A percentile compares a stretch with the other conserved stretches of the same genome.
phyloP scores from a whole-genome alignment of 2,329 filamentous ascomycete genomes.

The Hirsutella rhossiliensis region DNA sequence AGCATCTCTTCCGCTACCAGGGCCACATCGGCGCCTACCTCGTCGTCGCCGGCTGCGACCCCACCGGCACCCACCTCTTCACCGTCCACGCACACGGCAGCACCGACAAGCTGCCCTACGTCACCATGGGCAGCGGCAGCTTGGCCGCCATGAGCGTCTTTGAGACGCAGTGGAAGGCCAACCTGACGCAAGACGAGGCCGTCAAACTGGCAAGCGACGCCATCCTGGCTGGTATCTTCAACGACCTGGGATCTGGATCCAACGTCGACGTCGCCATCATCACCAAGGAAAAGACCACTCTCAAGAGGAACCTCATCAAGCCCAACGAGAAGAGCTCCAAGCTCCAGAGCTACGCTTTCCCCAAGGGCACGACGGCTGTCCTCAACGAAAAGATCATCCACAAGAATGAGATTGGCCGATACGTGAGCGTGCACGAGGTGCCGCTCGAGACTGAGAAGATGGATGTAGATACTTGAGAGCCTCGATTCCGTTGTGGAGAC shows the following conservation, averaged over 20 bases:
- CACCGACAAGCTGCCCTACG: conserved; percentile 97
- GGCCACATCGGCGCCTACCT: conserved; percentile 97
- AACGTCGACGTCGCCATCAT: conserved; percentile 97
- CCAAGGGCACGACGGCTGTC: conserved; percentile 84
- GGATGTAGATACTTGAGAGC: conserved; percentile 48
- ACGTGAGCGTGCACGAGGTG: conserved; percentile 82
- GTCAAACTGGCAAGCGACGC: conserved; percentile 73
- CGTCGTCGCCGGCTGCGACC: conserved; percentile 91
- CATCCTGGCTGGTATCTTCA: conserved; percentile 95
- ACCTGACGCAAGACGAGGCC: conserved; percentile 68
- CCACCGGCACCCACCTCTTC: conserved; percentile 89
- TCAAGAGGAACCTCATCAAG: conserved; percentile 85
- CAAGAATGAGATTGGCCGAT: conserved; percentile 88
- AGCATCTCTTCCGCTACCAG: conserved; percentile 97
- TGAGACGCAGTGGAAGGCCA: conserved; percentile 85
- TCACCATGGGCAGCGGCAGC: conserved; percentile 96
- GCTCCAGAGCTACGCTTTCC: conserved; percentile 86
- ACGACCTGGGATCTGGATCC: conserved; percentile 91
- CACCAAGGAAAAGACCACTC: conserved; percentile 84
- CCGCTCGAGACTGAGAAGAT: conserved; percentile 57
- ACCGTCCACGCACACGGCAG: conserved; percentile 97
- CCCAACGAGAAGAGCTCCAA: conserved; percentile 88
- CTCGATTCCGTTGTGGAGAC: too few species aligned
- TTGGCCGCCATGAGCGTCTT: conserved; percentile 97
- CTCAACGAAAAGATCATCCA: conserved; percentile 94